phyloP scores from a whole-genome alignment of 2,329 filamentous ascomycete species.

The Metarhizium anisopliae region DNA sequence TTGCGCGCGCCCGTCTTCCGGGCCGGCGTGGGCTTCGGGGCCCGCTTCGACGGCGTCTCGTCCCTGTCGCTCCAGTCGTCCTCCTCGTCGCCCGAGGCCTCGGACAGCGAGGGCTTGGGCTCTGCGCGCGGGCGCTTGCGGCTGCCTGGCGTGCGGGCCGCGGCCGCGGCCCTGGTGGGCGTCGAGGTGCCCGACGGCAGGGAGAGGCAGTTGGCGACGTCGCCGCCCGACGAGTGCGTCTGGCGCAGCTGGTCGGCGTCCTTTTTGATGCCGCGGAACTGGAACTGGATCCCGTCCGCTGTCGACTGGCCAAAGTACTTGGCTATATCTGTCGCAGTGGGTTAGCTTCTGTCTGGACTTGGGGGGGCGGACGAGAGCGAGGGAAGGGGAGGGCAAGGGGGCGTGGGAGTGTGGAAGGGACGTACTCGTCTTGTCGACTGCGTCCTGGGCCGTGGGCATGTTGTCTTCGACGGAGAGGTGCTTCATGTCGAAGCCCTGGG shows the following conservation, averaged over 20 bases:
- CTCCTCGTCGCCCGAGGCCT: constrained; percentile 15
- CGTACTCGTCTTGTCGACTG: constrained; percentile 33
- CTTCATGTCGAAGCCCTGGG: constrained; percentile 31
- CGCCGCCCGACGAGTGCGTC: constrained; percentile 33
- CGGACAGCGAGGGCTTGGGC: constrained; percentile 16
- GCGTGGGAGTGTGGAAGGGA: background rate
- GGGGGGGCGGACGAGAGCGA: no score
- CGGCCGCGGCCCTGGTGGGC: constrained; percentile 15
- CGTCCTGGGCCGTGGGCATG: constrained; percentile 28
- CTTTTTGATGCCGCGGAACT: constrained; percentile 47
- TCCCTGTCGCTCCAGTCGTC: constrained; percentile 7
- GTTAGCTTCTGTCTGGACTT: constrained; percentile 6
- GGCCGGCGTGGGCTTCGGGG: constrained; percentile 8
- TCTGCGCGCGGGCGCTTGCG: constrained; percentile 16
- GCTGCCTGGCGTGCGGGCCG: constrained; percentile 8
- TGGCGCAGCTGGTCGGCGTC: constrained; percentile 39
- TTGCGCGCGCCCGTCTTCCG: constrained; percentile 18
- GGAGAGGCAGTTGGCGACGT: constrained; percentile 33
- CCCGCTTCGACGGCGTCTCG: constrained; percentile 29
- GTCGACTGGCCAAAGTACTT: constrained; percentile 53
- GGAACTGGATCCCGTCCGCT: constrained; percentile 47
- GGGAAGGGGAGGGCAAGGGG: background rate
- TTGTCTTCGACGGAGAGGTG: constrained; percentile 27
- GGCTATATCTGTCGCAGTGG: constrained; percentile 41
- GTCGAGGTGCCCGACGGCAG: constrained; percentile 10